Evolutionary conservation across 805 yeast species (phyloP), one percentile per base, ranked within the genome.

Genomic region (Wickerhamiella azymoides): DNA sequence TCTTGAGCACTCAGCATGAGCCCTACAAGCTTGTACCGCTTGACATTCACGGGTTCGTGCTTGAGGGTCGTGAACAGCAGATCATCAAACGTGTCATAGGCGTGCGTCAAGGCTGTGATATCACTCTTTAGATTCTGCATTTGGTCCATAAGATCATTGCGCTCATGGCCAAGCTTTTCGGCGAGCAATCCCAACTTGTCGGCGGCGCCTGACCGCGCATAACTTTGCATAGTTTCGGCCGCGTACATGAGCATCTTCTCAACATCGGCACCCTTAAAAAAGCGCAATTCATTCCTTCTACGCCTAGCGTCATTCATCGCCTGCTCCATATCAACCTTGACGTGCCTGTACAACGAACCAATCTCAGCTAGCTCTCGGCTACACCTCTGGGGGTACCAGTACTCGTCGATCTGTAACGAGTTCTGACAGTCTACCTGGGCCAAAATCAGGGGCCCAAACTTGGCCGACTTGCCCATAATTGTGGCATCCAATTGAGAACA

Each of bases 321-420:
- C 14, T 28, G 10, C 13, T 39, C 33, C 25, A 35, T 17, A 11
- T 40, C 38, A 8, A 16, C 27, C 18, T 17, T 28, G 36, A 13
- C n/a, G n/a, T 25, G 11, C 21, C 21, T 17, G 28, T 21, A 27
- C 11, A 18, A 24, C 5, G 36, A 10, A 2, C 16, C 14, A 19
- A 36, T 17, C 18, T 26, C 38, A 11, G 35, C 18, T 7, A 46
- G 27, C 40, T 25, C 25, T 13, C 27, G 21, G 17, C 39, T 39
- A 18, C 19, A 28, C n/a, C 44, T 24, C 39, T 46, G 45, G 2
- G 48, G 48, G 33, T 27, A 46, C 48, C 48, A 46, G 13, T 10
- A 7, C 14, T 40, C 41, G 4, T 14, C 25, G 3, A 46, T 7
- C 5, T 19, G 21, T 5, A 39, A 11, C 6, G 32, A 7, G 2